Conservation (phyloP, 495 filamentous ascomycete genomes). For the Penicillium tannophilum region DNA sequence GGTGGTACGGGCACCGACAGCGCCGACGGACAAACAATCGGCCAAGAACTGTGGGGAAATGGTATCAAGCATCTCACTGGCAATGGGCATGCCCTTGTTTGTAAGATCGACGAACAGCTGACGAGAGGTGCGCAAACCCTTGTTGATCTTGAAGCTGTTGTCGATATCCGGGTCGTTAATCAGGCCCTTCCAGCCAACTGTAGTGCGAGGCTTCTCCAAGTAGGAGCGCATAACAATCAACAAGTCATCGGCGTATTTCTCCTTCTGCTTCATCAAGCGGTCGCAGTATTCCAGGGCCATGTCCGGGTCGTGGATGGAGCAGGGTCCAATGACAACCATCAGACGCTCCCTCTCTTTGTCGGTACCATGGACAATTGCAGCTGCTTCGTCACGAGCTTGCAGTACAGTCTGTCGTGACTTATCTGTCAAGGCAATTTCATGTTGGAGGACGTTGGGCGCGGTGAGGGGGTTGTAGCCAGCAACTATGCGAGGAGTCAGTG, state of each 20-base stretch:
- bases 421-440: conserved; percentile 83
- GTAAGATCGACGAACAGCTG: conserved; percentile 96
- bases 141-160: conserved; percentile 98
- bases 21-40: conserved; percentile 89
- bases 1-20: conserved; percentile 92
- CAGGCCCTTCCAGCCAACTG: conserved; percentile 98
- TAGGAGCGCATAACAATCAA: conserved; percentile 98
- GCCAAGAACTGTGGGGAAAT: conserved; percentile 98
- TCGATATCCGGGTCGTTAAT: conserved; percentile 99
- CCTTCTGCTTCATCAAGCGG: conserved; percentile 75
- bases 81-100: conserved; percentile 93
- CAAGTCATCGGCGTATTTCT: conserved; percentile 87
- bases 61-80: conserved; percentile 97
- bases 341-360: conserved; percentile 73
- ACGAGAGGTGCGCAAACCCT: conserved; percentile 83
- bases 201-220: conserved; percentile 98
- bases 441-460: conserved; percentile 90
- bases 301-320: conserved; percentile 94
- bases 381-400: conserved; percentile 77
- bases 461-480: conserved; percentile 91
- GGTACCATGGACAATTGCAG: conserved; percentile 74
- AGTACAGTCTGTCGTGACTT: conserved; percentile 80
- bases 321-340: conserved; percentile 92
- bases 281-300: conserved; percentile 95
- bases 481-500: conserved; percentile 53